Conservation (phyloP, 768 basidiomycete genomes). For the Mycena metata region DNA sequence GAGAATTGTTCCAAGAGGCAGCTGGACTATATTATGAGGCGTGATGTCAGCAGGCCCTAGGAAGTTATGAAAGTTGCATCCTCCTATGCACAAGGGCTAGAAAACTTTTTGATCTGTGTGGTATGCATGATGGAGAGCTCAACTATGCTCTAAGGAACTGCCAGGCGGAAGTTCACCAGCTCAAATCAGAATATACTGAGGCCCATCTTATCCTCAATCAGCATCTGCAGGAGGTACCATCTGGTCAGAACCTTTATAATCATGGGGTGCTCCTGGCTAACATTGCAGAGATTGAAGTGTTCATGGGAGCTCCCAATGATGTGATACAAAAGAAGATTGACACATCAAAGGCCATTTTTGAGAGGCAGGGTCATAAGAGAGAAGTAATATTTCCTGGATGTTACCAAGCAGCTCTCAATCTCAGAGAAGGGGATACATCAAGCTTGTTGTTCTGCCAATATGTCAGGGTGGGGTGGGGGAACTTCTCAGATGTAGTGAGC, state of each 20-base stretch:
- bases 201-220: neutral
- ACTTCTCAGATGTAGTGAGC: no score
- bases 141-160: neutral
- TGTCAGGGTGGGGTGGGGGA: no score
- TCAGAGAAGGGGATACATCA: no score
- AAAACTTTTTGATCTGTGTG: neutral
- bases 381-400: no score
- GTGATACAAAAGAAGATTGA: neutral
- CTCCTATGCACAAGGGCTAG: neutral
- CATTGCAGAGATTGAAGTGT: neutral
- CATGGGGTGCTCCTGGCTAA: neutral
- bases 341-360: no score
- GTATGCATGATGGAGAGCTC: neutral
- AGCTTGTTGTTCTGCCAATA: no score
- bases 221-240: neutral
- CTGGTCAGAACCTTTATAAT: neutral
- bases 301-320: neutral
- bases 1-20: neutral
- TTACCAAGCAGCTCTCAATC: no score
- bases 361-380: no score
- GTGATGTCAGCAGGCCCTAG: neutral
- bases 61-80: neutral
- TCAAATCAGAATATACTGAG: neutral
- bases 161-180: no score
- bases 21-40: neutral